Base-by-base conservation (phyloP, 2,329 filamentous ascomycete genomes). In the Cucurbitaria berberidis region DNA sequence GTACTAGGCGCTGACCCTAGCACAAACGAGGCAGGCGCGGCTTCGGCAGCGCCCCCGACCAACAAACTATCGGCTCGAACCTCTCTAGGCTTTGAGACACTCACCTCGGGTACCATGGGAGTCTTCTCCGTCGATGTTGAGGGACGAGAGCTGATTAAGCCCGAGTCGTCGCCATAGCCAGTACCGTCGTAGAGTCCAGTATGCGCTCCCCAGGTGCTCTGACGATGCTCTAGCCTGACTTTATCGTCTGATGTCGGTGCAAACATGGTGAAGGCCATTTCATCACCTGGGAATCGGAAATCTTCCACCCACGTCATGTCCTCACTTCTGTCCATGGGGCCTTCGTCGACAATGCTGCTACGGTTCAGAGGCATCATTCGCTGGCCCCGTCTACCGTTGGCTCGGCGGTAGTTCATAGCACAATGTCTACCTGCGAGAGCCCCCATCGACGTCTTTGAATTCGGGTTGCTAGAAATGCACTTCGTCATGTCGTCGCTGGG, bases 111-210 rank as follows among this genome's bases (percentile, higher is more conserved):
- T 3, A 22, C 32, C 18, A 32, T 36, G 18, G 35, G 15, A 11
- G 24, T 22, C 24, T 34, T 34, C 18, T 48, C 39, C 7, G 43
- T 45, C 27, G 43, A 48, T 24, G 39, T 47, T 3, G 50, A 51
- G n/a, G 44, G 39, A 21, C 35, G 48, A 21, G 56, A 16, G 22
- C 38, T 41, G 18, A 32, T 49, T 1, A 51, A 53, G 26, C 40
- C 38, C 8, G 46, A 44, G 22, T 57, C 57, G 13, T 55, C 48
- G 5, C 62, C 67, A 35, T 68, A 72, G 22, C 65, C 66, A 27
- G 59, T 59, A 6, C 66, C 34, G n/a, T 42, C 40, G 16, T 42
- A 42, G 6, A 61, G 27, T 15, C 56, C 59, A 27, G 41, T 55
- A 29, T 65, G 52, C 10, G 45, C 39, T 24, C 54, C 50, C 59